phyloP scores from a whole-genome alignment of 2,329 filamentous ascomycete species.

The Elsinoe fawcettii region DNA sequence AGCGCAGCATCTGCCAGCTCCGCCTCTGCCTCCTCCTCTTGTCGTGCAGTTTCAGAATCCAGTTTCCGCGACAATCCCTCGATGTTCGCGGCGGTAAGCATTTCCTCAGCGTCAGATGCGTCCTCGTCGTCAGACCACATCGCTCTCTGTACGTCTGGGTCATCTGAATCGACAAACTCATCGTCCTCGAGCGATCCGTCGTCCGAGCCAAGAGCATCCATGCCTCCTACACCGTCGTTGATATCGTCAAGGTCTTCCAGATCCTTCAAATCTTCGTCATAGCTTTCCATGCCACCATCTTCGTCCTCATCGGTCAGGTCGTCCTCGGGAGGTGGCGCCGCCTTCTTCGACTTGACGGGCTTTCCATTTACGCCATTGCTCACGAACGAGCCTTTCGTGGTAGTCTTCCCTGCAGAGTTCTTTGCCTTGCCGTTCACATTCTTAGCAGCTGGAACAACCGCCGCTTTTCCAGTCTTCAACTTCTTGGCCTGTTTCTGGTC shows the following conservation, averaged over 20 bases:
- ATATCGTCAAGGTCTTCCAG: conserved; percentile 33
- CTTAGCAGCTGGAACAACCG: conserved; percentile 27
- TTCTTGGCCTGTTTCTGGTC: conserved; percentile 46
- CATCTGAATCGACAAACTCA: conserved; percentile 58
- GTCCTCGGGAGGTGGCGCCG: conserved; percentile 18
- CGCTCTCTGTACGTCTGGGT: conserved; percentile 46
- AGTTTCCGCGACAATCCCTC: conserved; percentile 80
- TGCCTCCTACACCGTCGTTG: conserved; percentile 21
- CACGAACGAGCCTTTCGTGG: conserved; percentile 24
- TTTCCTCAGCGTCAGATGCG: conserved; percentile 79
- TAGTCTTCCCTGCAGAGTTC: conserved; percentile 27
- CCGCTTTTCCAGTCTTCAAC: conserved; percentile 49
- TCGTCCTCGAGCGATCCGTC: conserved; percentile 36
- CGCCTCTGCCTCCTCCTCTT: conserved; percentile 73
- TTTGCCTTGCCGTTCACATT: conserved; percentile 35
- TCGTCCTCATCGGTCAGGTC: conserved; percentile 22
- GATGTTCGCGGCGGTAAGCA: conserved; percentile 91
- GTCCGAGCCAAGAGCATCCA: conserved; percentile 35
- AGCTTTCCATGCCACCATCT: conserved; percentile 25
- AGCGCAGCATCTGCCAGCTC: conserved; percentile 79
- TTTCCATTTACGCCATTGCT: conserved; percentile 26
- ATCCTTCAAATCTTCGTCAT: conserved; percentile 31
- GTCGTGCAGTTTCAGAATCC: conserved; percentile 66
- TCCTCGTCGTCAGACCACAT: conserved; percentile 97
- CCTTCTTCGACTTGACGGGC: conserved; percentile 27